Evolutionary conservation across 1,284 basidiomycete species (phyloP), one percentile per base, ranked within the genome.

Genomic region (Pascua sp.): DNA sequence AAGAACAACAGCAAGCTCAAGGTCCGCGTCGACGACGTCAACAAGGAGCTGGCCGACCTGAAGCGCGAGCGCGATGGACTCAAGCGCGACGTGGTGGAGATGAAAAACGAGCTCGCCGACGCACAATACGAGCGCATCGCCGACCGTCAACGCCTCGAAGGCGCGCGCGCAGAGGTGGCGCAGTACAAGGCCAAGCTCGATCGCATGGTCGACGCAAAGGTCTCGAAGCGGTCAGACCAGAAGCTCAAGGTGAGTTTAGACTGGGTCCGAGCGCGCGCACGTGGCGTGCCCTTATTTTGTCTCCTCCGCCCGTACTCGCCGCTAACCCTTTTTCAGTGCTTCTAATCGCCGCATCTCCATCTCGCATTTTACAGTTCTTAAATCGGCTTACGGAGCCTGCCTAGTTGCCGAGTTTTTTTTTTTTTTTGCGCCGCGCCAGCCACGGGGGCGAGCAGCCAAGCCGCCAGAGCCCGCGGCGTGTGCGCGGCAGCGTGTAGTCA

Each of bases 151-250:
- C 63, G 66, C 12, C 63, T 75, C 51, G 56, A 66, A 32, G 67
- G 65, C 47, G 68, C 73, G 12, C 67, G 67, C 48, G 64, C 67
- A 15, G 71, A 73, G 53, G 67, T 69, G 5, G 66, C 62, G 10
- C 66, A 62, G 39, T 54, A 70, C 53, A 68, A 67, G 55, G 67
- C 67, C 43, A 67, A 73, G 53, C 53, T 73, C 53, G 72, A 76
- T 44, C 61, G 69, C 59, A 67, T 68, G 43, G 65, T 72, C n/a
- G 72, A 76, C 46, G 57, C 56, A 15, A 71, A 74, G 59, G 72
- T 72, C 41, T 63, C 63, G 49, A 71, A 73, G 63, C 69, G 66
- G 56, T 58, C 63, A 16, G 62, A 64, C 47, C 60, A 64, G 51
- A 66, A 69, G 57, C 64, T 76, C 57, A 75, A 72, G 62, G 75